These are phyloP conservation scores for Trifolium dubium DNA, from an alignment of 306 rosid genomes.

Conservation along the genomic window DNA sequence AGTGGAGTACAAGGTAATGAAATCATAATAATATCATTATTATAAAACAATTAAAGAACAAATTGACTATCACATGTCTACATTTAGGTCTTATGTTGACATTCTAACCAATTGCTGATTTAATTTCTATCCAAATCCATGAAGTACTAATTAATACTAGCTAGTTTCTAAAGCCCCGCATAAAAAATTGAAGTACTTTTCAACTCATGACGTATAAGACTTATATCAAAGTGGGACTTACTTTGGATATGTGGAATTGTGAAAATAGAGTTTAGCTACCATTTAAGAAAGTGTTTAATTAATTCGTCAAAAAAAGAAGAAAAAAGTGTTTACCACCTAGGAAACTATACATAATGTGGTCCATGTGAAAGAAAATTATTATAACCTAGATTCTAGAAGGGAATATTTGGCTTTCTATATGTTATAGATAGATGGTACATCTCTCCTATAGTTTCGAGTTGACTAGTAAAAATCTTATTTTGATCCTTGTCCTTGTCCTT, in stretches of 20 bases:
- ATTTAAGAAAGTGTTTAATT: background rate
- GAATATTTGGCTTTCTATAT: background rate
- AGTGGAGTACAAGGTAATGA: background rate
- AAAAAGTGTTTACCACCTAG: background rate
- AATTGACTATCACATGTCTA: background rate
- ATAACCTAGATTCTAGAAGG: constrained; percentile 17
- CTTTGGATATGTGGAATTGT: background rate
- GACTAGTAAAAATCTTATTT: constrained; percentile 29
- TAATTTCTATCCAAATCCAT: constrained; percentile 7
- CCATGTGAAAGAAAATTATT: constrained; percentile 1
- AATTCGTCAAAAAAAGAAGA: no score
- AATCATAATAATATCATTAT: background rate
- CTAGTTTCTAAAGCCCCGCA: background rate
- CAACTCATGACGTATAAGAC: background rate
- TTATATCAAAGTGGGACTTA: constrained; percentile 19
- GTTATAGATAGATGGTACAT: constrained; percentile 21
- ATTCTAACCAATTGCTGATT: constrained; percentile 12
- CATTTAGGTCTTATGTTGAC: background rate
- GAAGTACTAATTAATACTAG: constrained; percentile 18
- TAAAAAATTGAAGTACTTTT: no score
- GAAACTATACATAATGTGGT: background rate
- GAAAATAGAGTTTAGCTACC: background rate
- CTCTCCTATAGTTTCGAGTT: constrained; percentile 29
- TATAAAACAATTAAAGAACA: background rate
- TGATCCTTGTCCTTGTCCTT: background rate